Base-by-base conservation (phyloP, 768 basidiomycete genomes). In the Psilocybe tampanensis region DNA sequence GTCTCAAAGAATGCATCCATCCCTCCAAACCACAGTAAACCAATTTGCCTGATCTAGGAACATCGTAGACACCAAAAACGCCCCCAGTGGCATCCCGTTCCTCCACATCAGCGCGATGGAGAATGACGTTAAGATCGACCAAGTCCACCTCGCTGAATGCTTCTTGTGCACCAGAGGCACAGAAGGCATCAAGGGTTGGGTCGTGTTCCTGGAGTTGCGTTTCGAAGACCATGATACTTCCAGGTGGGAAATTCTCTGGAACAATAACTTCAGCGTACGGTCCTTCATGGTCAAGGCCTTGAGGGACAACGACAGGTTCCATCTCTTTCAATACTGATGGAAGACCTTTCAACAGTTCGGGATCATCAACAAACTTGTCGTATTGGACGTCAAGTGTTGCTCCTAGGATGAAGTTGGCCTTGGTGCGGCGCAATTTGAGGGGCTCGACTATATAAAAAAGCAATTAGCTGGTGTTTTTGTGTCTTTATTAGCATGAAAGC, bases 21-120 rank as follows among this genome's bases (percentile, higher is more conserved):
- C 97, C 97, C 66, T 98, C 94, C 49, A 98, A 71, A 17, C 97
- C 97, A 65, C 95, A 98, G 72, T 98, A 99, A 11, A 84, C 86
- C 70, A 95, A 76, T 56, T 82, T 81, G 0, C 90, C 94, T 21
- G 84, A 66, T 21, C 80, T 84, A 4, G 95, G 92, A 32, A 99
- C 74, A 45, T 88, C 81, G 71, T 98, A 98, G 1, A 77, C 83
- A 2, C 97, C 95, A 67, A 88, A 86, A 59, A 86, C 82, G 1
- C 92, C 92, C 2, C 72, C 76, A 1, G 93, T 96, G 2, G 91
- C 90, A 68, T 98, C 96, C 34, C 86, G 79, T 71, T 99, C 97
- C 74, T 99, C 97, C 0, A 86, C 88, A 52, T 98, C 94, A 0
- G 91, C 80, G 21, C 96, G 87, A 73, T 94, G 83, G n/a, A 99